These are phyloP conservation scores for Zymoseptoria crescenta DNA, from an alignment of 2,329 filamentous ascomycete genomes.

Conservation along the genomic window DNA sequence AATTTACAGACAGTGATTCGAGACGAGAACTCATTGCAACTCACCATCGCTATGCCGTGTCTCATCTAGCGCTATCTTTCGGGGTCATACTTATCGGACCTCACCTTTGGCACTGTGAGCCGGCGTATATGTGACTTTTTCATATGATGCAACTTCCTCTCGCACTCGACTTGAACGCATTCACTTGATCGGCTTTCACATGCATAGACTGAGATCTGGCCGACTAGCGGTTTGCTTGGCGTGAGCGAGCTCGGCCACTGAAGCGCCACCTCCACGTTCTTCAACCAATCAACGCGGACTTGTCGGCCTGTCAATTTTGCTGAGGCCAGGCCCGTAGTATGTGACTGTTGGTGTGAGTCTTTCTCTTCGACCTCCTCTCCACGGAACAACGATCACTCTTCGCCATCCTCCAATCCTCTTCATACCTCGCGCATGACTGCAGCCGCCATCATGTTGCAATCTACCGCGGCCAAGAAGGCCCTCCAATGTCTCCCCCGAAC, in stretches of 20 bases:
- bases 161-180: too few relatives aligned
- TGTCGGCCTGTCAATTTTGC: not conserved
- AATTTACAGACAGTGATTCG: too few relatives aligned
- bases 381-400: not conserved
- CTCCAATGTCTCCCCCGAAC: constrained; percentile 32
- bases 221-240: not conserved
- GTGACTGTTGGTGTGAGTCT: not conserved
- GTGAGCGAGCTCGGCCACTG: not conserved
- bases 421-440: constrained; percentile 4
- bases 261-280: not conserved
- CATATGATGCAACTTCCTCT: too few relatives aligned
- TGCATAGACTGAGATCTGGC: not conserved
- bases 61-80: too few relatives aligned
- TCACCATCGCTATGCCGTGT: too few relatives aligned
- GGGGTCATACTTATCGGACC: too few relatives aligned
- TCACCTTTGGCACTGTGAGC: too few relatives aligned
- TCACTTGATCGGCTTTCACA: too few relatives aligned
- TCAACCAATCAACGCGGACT: not conserved
- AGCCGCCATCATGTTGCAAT: constrained; percentile 27
- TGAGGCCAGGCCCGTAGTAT: not conserved
- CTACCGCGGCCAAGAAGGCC: constrained; percentile 30
- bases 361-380: not conserved
- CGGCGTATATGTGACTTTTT: too few relatives aligned
- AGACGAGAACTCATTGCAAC: too few relatives aligned
- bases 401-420: not conserved